Percentiles rank a stretch among this genome's conserved stretches.
phyloP scores from a whole-genome alignment of 345 rosid genomes.

The Euphorbia tirucalli region DNA sequence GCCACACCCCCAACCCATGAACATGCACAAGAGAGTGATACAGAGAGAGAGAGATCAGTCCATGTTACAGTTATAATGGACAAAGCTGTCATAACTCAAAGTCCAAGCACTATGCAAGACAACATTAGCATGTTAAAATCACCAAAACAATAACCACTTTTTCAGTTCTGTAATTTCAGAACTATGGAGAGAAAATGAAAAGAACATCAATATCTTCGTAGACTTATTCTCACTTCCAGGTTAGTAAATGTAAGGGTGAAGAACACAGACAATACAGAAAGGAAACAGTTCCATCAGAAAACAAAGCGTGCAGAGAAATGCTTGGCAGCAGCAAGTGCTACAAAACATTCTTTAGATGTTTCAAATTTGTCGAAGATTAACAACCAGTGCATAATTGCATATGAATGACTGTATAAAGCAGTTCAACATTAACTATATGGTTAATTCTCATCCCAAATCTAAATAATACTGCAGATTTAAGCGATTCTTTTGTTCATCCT shows the following conservation, averaged over 20 bases:
- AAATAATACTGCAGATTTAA: not conserved
- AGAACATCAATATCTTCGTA: not conserved
- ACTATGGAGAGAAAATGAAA: not conserved
- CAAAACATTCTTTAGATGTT: not conserved
- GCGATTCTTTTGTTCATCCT: not conserved
- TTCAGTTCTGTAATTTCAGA: not conserved
- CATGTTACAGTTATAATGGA: not conserved
- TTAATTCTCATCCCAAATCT: not conserved
- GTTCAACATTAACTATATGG: not conserved
- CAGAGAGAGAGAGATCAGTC: conserved; percentile 1
- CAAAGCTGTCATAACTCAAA: not conserved
- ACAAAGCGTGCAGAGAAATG: not conserved
- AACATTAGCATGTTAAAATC: not conserved
- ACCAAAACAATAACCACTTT: not conserved
- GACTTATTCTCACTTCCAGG: not conserved
- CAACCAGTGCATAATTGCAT: not conserved
- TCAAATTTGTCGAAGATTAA: conserved; percentile 2
- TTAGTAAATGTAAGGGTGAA: not conserved
- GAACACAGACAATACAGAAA: not conserved
- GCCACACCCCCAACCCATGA: not conserved
- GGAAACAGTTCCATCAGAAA: not conserved
- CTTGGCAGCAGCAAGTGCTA: not conserved
- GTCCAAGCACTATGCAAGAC: not conserved
- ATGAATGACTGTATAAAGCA: not conserved
- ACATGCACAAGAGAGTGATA: not conserved